Percentiles rank a stretch among this genome's conserved stretches.
phyloP scores from a whole-genome alignment of 768 basidiomycete species.

The Trametopsis cervina region DNA sequence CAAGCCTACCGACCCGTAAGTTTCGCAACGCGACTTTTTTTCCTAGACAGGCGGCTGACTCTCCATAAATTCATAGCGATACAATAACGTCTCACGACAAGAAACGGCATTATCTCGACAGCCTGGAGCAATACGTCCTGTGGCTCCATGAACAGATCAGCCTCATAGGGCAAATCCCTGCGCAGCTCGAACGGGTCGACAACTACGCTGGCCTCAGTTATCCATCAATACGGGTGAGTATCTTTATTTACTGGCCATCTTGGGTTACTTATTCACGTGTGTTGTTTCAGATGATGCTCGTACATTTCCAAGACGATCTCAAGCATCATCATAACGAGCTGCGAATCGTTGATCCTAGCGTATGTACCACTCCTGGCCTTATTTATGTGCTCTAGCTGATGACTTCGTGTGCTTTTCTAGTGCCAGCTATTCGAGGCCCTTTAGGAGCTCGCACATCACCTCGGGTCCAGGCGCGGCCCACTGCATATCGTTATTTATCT shows the following conservation, averaged over 20 bases:
- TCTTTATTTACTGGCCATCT: slow-evolving; percentile 1
- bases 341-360: too few species aligned
- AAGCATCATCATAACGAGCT: slow-evolving; percentile 39
- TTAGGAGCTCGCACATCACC: too few species aligned
- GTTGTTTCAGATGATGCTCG: slow-evolving; percentile 50
- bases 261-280: not conserved
- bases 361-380: not conserved
- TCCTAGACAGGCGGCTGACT: not conserved
- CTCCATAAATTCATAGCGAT: slow-evolving; percentile 39
- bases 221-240: slow-evolving; percentile 53
- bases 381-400: too few species aligned
- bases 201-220: slow-evolving; percentile 50
- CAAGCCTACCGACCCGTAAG: slow-evolving; percentile 55
- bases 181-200: slow-evolving; percentile 42
- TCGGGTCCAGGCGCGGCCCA: too few species aligned
- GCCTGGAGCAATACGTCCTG: slow-evolving; percentile 62
- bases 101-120: slow-evolving; percentile 67
- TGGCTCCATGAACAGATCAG: slow-evolving; percentile 58
- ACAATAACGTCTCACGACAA: slow-evolving; percentile 77
- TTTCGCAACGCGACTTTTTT: slow-evolving; percentile 5
- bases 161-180: slow-evolving; percentile 40
- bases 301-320: slow-evolving; percentile 59
- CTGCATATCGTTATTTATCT: too few species aligned
- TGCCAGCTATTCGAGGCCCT: too few species aligned
- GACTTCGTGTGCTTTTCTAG: too few species aligned